Percentiles rank a stretch among this genome's conserved stretches.
These are phyloP conservation scores for Kazachstania sp. DNA, from an alignment of 1,139 yeast species.

Conservation along the genomic window DNA sequence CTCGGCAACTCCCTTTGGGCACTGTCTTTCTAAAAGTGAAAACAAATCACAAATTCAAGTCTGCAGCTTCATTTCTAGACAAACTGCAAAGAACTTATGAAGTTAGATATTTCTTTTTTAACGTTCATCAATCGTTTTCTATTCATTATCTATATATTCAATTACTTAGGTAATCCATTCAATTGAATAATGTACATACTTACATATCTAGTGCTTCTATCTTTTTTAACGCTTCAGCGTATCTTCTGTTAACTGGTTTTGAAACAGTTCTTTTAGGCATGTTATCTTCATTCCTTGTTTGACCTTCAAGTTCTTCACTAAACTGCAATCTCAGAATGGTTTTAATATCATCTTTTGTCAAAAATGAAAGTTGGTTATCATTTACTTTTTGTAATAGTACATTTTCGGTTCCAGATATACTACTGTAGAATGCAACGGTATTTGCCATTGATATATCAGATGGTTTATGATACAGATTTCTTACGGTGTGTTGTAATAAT, in stretches of 20 bases:
- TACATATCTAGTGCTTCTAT: conserved; percentile 8
- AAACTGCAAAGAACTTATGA: no score
- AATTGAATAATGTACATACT: background rate
- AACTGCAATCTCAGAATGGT: conserved; percentile 40
- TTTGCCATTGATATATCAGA: conserved; percentile 51
- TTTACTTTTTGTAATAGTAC: conserved; percentile 27
- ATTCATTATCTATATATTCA: no score
- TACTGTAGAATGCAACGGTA: conserved; percentile 51
- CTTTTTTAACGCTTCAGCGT: conserved; percentile 19
- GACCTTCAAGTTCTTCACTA: conserved; percentile 36
- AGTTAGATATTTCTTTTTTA: no score
- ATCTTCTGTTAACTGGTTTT: conserved; percentile 21
- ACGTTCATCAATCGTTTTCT: no score
- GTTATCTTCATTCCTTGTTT: conserved; percentile 4
- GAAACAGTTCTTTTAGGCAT: conserved; percentile 10
- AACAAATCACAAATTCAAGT: no score
- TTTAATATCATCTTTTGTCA: conserved; percentile 22
- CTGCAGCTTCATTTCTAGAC: no score
- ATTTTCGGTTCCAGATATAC: conserved; percentile 27
- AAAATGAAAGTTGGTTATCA: conserved; percentile 28
- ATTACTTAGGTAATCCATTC: no score
- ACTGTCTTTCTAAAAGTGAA: no score
- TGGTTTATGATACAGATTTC: conserved; percentile 52
- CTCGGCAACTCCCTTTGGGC: no score
- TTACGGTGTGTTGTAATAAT: conserved; percentile 67